Base-by-base conservation (phyloP, 345 rosid genomes). In the Diplotaxis tenuifolia region DNA sequence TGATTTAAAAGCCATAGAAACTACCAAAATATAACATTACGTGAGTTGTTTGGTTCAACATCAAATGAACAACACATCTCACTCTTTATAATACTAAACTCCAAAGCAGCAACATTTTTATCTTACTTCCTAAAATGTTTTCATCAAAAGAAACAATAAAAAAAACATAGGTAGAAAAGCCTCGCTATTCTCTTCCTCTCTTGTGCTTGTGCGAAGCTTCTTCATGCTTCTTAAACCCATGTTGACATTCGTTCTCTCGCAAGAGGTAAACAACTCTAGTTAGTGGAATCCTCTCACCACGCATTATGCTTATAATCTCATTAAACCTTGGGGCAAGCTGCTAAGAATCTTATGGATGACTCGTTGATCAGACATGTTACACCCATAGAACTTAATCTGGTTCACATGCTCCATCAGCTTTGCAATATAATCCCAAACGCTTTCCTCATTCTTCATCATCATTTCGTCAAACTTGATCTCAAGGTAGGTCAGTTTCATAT, bases 171-270 rank as follows among this genome's bases (percentile, higher is more conserved):
- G 52, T 45, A n/a, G 52, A 15, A 45, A 45, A 9, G 15, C 29
- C 63, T 62, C 9, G 19, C 66, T 62, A 34, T 5, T n/a, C 16
- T 62, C 49, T 62, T 62, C 49, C 49, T 34, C 66, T 62, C 28
- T 62, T 61, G 65, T 61, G 21, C 47, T 52, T 52, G 56, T 9
- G 56, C 56, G 14, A 19, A 19, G 56, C 25, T 52, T 52, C 57
- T 20, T 52, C 27, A 20, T 11, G 27, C 6, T 20, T 10, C 57
- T 50, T 4, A 20, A 52, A 52, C 57, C 23, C 14, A 52, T 4
- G 11, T 4, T 18, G 14, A 52, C 25, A 20, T 52, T 52, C n/a
- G n/a, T 22, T 20, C 1, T 50, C 55, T 50, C 23, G 55, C 55
- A 50, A 50, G 55, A 50, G 23, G 57, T 20, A 20, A 22, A 52